Evolutionary conservation across 129 eudicot genomes (phyloP).

Genomic region (Helichrysum umbraculigerum): DNA sequence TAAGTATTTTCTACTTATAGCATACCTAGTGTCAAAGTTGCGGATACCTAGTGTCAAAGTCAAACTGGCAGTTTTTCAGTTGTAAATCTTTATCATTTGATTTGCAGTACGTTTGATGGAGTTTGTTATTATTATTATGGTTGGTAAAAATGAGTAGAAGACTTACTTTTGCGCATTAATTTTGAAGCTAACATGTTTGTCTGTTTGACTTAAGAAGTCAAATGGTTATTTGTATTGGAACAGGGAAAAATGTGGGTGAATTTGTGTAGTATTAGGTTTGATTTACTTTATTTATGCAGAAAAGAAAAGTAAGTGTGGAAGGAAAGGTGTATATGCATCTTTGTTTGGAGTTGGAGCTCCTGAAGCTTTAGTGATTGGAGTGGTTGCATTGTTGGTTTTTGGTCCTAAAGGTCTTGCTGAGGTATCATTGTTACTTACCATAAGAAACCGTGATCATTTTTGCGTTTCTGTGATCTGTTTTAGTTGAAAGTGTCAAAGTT

Average conservation of each 20-base stretch:
- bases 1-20: constrained; percentile 19
- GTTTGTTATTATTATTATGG: background rate
- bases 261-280: background rate
- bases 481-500: background rate
- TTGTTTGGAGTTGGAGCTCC: constrained; percentile 99
- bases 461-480: background rate
- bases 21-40: background rate
- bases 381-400: constrained; percentile 95
- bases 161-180: background rate
- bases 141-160: background rate
- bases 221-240: too few species aligned
- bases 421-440: constrained; percentile 37
- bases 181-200: background rate
- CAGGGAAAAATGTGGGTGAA: too few species aligned
- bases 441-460: background rate
- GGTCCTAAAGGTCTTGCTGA: constrained; percentile 99
- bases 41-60: background rate
- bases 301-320: constrained; percentile 47
- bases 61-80: background rate
- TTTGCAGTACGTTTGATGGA: too few species aligned
- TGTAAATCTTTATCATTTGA: background rate
- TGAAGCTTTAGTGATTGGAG: constrained; percentile 92
- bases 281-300: constrained; percentile 35
- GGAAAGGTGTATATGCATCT: constrained; percentile 72
- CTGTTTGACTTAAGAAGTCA: constrained; percentile 1